These are phyloP conservation scores for Rostrohypoxylon terebratum DNA, from an alignment of 495 filamentous ascomycete species.

Conservation along the genomic window DNA sequence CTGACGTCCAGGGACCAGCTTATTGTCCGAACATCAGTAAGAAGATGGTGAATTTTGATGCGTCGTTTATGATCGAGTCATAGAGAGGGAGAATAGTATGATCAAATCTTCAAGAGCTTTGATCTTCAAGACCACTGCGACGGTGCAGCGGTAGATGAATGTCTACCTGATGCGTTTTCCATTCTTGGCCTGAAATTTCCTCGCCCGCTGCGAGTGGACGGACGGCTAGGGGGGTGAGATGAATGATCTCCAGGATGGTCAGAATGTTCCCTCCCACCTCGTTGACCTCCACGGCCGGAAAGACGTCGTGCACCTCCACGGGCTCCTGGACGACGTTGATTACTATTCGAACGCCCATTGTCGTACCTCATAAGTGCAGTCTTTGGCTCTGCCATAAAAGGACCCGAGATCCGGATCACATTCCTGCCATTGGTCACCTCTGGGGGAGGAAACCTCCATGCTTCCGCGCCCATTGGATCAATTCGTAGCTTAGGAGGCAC, in stretches of 20 bases:
- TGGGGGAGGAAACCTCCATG: conserved; percentile 53
- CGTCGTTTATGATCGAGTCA: conserved; percentile 25
- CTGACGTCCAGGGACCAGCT: conserved; percentile 8
- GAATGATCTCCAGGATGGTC: conserved; percentile 43
- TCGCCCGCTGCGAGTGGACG: conserved; percentile 41
- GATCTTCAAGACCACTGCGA: conserved; percentile 35
- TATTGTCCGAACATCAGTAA: conserved; percentile 28
- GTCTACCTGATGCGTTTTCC: conserved; percentile 39
- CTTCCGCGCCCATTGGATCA: conserved; percentile 54
- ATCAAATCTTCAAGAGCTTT: conserved; percentile 15
- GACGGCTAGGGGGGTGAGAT: conserved; percentile 37
- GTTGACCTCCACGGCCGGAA: conserved; percentile 42
- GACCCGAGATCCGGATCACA: conserved; percentile 58
- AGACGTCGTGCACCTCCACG: conserved; percentile 45
- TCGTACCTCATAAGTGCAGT: conserved; percentile 54
- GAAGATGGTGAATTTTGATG: conserved; percentile 23
- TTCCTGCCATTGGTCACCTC: conserved; percentile 55
- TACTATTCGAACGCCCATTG: conserved; percentile 56
- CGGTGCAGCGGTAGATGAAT: conserved; percentile 28
- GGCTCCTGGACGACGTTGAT: conserved; percentile 58
- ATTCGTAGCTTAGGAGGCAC: conserved; percentile 54
- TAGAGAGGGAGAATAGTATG: conserved; percentile 4
- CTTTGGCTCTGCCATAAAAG: conserved; percentile 57
- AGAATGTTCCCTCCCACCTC: conserved; percentile 43
- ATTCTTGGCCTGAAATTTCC: conserved; percentile 42